phyloP scores from a whole-genome alignment of 2,329 filamentous ascomycete genomes.

The Nigrospora oryzae region DNA sequence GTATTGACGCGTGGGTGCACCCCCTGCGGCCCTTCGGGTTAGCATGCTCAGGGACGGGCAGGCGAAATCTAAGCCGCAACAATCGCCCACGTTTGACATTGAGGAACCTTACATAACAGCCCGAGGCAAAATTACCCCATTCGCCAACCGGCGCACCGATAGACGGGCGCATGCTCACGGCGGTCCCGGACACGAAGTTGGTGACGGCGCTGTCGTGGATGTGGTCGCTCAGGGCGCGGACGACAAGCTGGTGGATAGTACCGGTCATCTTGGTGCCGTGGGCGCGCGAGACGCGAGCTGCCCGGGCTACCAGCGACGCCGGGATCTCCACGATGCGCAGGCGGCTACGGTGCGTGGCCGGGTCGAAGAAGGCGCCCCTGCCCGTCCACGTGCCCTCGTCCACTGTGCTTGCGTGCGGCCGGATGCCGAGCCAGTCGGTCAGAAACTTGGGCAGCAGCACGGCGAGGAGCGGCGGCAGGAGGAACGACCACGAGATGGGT shows the following conservation, averaged over 20 bases:
- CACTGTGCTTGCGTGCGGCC: constrained; percentile 14
- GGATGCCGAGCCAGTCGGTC: constrained; percentile 20
- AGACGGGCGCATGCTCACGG: constrained; percentile 30
- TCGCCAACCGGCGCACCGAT: constrained; percentile 18
- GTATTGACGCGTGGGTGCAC: constrained; percentile 9
- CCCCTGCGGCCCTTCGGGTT: background rate
- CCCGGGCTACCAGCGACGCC: constrained; percentile 12
- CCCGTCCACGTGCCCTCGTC: constrained; percentile 24
- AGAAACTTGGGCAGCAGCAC: constrained; percentile 26
- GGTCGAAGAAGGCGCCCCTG: constrained; percentile 15
- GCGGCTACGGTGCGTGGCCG: constrained; percentile 15
- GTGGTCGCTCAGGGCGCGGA: constrained; percentile 24
- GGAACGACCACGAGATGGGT: constrained; percentile 32
- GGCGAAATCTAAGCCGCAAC: no score
- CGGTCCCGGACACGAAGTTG: constrained; percentile 26
- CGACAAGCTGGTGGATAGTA: constrained; percentile 27
- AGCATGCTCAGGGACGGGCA: no score
- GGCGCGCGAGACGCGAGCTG: constrained; percentile 18
- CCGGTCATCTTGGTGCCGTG: constrained; percentile 31
- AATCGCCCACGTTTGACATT: no score
- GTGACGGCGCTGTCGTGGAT: constrained; percentile 13
- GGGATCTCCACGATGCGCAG: constrained; percentile 22
- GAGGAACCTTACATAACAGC: constrained; percentile 8
- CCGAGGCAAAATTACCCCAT: constrained; percentile 27
- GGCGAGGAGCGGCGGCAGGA: constrained; percentile 28